Base-by-base conservation (phyloP, 352 stramenopile species). In the Phytophthora quininea region DNA sequence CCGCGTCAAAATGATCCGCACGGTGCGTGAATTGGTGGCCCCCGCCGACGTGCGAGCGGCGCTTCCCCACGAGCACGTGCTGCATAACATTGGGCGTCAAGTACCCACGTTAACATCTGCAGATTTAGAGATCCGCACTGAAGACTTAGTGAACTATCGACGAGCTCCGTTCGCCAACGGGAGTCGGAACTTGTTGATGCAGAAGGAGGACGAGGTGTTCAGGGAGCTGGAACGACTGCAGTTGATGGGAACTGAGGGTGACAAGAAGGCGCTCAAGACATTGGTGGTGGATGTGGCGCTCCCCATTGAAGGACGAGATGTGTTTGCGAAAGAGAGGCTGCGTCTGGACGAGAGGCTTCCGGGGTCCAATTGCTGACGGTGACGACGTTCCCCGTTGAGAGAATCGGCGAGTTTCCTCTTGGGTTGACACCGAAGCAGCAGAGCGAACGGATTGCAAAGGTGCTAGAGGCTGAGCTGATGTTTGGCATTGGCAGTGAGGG, bases 201-300 rank as follows among this genome's bases (percentile, higher is more conserved):
- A 86, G 35, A 87, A 84, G n/a, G 83, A 92, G 32, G 82, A 91
- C 71, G 80, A 92, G 63, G 78, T 84, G n/a, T 91, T 90, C 53
- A 74, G 83, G 38, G 87, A 95, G 55, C 56, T 93, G 1, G 71
- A 93, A 33, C 54, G 43, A 12, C 47, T 93, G 15, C 35, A 62
- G 56, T 67, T 31, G 58, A 35, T 65, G 24, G 58, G 35, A 9
- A 40, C 37, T 27, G 4, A 52, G 38, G 19, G 19, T 8, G 0
- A 31, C 30, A 58, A 24, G 19, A 46, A 19, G 24, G 31, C 24
- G 4, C 19, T 24, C 19, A 71, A 62, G 24, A 35, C 66, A 9
- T 43, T 90, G 32, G 48, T 93, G 10, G 64, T 93, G 12, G 82
- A 91, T 56, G 71, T 90, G 31, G 81, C 85, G 4, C 54, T 82